Conservation (phyloP, 306 rosid genomes). For the Alnus glutinosa region DNA sequence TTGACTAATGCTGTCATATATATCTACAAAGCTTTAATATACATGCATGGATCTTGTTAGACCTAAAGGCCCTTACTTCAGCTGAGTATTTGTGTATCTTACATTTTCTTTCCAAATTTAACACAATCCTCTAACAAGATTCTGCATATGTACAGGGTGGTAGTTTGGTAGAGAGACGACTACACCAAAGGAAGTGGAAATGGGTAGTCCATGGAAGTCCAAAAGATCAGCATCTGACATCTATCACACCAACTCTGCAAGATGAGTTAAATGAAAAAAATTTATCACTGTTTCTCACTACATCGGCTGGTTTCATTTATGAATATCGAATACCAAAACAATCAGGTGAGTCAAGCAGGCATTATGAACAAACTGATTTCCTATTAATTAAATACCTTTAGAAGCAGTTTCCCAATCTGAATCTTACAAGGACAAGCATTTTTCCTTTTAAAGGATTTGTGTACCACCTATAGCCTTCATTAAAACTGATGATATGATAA, state of each 20-base stretch:
- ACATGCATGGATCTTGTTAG: background rate
- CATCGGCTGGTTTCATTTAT: constrained; percentile 67
- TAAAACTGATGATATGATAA: background rate
- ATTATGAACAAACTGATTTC: background rate
- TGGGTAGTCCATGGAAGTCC: constrained; percentile 89
- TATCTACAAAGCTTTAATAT: background rate
- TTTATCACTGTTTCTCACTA: constrained; percentile 67
- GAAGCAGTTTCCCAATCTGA: background rate
- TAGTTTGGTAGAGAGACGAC: constrained; percentile 74
- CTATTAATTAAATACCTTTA: background rate
- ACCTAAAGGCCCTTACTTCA: background rate
- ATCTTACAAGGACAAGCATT: background rate
- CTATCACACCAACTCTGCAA: constrained; percentile 54
- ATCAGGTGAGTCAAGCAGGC: constrained; percentile 49
- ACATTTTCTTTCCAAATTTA: constrained; percentile 1
- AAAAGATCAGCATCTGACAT: constrained; percentile 62
- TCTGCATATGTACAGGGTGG: constrained; percentile 56
- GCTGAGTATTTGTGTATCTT: background rate
- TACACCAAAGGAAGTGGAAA: constrained; percentile 91
- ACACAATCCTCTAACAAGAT: constrained; percentile 14
- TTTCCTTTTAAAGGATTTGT: background rate
- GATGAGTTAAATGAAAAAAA: constrained; percentile 56
- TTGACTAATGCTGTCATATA: background rate
- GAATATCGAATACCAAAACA: constrained; percentile 64
- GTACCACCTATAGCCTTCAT: background rate